These are phyloP conservation scores for Coniella vitis DNA, from an alignment of 2,329 filamentous ascomycete genomes.

Conservation along the genomic window DNA sequence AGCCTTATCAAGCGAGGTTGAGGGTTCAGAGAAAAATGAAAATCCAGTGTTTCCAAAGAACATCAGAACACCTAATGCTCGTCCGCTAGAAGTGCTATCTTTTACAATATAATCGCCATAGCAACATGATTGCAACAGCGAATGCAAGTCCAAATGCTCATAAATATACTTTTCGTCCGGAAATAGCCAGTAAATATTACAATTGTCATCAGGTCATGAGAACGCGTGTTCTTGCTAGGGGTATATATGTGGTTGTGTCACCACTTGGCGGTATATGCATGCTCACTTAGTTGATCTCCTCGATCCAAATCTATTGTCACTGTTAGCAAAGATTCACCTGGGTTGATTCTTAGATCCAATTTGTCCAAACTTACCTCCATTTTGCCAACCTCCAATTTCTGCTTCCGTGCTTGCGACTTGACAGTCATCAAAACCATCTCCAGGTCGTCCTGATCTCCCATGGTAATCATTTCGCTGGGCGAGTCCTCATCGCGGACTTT, in stretches of 20 bases:
- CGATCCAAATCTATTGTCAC: conserved; percentile 26
- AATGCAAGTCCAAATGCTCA: no score
- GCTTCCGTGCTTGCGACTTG: conserved; percentile 61
- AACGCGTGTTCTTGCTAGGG: conserved; percentile 8
- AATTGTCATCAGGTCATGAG: conserved; percentile 15
- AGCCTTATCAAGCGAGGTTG: no score
- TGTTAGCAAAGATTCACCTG: conserved; percentile 19
- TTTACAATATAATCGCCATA: not conserved
- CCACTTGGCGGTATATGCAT: not conserved
- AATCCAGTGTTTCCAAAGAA: no score
- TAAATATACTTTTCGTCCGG: not conserved
- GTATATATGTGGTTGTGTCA: conserved; percentile 13
- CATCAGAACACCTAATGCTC: conserved; percentile 3
- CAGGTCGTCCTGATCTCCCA: conserved; percentile 93
- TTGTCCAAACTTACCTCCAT: conserved; percentile 68
- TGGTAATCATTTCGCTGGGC: conserved; percentile 86
- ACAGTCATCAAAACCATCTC: conserved; percentile 75
- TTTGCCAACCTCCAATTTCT: conserved; percentile 79
- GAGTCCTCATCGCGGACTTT: conserved; percentile 78
- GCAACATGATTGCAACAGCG: no score
- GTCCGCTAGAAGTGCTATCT: conserved; percentile 12
- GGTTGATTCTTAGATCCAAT: no score
- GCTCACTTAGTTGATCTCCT: conserved; percentile 21
- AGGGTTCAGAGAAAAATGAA: no score
- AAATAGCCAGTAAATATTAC: conserved; percentile 6